phyloP scores from a whole-genome alignment of 2,329 filamentous ascomycete species.

The Teratosphaeria destructans region DNA sequence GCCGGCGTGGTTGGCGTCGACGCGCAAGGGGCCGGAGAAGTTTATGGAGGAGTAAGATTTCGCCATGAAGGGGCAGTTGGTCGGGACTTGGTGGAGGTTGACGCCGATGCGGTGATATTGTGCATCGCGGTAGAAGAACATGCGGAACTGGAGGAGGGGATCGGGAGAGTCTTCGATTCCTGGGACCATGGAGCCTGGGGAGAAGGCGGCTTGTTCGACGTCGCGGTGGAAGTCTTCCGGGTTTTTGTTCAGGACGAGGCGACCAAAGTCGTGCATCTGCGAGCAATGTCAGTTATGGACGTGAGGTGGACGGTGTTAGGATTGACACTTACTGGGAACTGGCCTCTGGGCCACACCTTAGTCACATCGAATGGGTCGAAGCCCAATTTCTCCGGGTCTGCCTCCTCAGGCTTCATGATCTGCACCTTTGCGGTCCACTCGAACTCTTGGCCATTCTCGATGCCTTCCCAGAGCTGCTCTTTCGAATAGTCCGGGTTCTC shows the following conservation, averaged over 20 bases:
- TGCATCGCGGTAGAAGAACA: slow-evolving; percentile 37
- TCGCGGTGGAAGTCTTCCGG: slow-evolving; percentile 43
- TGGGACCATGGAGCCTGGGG: slow-evolving; percentile 41
- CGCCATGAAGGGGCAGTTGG: slow-evolving; percentile 40
- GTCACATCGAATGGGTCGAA: slow-evolving; percentile 46
- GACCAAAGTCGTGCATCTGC: slow-evolving; percentile 38
- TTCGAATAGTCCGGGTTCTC: slow-evolving; percentile 44
- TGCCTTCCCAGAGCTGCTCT: slow-evolving; percentile 35
- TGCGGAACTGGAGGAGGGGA: slow-evolving; percentile 35
- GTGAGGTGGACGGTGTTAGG: background rate
- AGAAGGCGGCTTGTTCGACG: slow-evolving; percentile 44
- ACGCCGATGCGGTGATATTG: slow-evolving; percentile 44
- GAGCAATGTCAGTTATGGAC: background rate
- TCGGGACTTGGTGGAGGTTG: slow-evolving; percentile 41
- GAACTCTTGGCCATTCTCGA: slow-evolving; percentile 32
- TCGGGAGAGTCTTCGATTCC: slow-evolving; percentile 42
- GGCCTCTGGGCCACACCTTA: slow-evolving; percentile 41
- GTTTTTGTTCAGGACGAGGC: slow-evolving; percentile 44
- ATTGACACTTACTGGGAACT: slow-evolving; percentile 30
- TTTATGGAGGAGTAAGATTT: slow-evolving; percentile 36
- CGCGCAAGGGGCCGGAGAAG: slow-evolving; percentile 40
- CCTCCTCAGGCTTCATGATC: slow-evolving; percentile 37
- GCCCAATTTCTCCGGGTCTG: slow-evolving; percentile 38
- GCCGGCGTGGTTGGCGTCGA: slow-evolving; percentile 37
- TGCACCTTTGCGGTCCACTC: slow-evolving; percentile 38